Conservation (phyloP, 352 stramenopile genomes). For the Albugo candida region DNA sequence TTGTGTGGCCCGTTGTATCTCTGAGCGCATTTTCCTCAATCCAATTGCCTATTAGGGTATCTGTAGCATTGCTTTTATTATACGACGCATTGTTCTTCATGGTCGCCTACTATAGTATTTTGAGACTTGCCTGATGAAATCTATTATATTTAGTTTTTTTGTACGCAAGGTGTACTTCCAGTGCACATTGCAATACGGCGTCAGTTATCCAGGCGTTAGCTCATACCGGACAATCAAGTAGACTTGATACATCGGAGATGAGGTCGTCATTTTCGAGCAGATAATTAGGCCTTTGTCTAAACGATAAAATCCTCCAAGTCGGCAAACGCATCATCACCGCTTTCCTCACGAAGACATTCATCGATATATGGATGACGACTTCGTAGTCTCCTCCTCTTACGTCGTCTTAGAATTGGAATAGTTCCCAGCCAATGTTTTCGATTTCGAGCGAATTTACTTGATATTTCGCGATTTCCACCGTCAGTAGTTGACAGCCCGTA, state of each 20-base stretch:
- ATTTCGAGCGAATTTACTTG: conserved; percentile 9
- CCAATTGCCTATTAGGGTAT: conserved; percentile 64
- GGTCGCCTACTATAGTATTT: no score
- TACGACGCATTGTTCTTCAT: conserved; percentile 16
- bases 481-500: not conserved
- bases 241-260: no score
- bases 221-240: no score
- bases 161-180: no score
- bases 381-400: conserved; percentile 26
- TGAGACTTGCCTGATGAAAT: no score
- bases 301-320: conserved; percentile 68
- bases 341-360: conserved; percentile 51
- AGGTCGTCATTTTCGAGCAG: no score
- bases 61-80: conserved; percentile 71
- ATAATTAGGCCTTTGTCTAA: conserved; percentile 11
- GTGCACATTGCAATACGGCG: no score
- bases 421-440: conserved; percentile 19
- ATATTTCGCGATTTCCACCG: conserved; percentile 1
- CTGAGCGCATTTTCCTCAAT: conserved; percentile 63
- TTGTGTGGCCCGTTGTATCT: conserved; percentile 28
- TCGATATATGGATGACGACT: conserved; percentile 58
- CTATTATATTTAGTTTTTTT: no score
- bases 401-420: conserved; percentile 27
- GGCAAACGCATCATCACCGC: conserved; percentile 39
- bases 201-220: no score